phyloP scores from a whole-genome alignment of 2,329 filamentous ascomycete genomes.

The Fusarium mangiferae region DNA sequence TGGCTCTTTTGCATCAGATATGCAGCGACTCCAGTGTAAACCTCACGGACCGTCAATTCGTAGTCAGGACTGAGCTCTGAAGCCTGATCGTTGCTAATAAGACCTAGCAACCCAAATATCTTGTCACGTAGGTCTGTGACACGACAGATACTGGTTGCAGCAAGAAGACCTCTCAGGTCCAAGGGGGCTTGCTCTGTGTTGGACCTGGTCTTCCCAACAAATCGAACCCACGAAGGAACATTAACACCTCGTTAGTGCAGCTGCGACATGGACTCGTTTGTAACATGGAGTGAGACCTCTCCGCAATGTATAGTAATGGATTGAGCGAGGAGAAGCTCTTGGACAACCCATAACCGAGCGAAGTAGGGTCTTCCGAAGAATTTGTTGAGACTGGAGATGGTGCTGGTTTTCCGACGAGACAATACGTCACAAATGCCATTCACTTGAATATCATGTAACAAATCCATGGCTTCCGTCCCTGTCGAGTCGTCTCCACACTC shows the following conservation, averaged over 20 bases:
- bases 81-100: fast-evolving
- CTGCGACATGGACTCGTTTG: not conserved
- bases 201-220: fast-evolving
- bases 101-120: not conserved
- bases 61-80: not conserved
- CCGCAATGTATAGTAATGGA: fast-evolving
- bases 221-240: not conserved
- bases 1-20: fast-evolving
- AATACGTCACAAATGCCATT: fast-evolving
- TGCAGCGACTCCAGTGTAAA: not conserved
- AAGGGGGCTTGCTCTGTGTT: fast-evolving
- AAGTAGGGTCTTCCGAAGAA: not conserved
- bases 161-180: not conserved
- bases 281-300: fast-evolving
- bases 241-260: not conserved
- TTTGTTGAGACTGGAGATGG: fast-evolving
- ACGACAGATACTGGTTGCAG: fast-evolving
- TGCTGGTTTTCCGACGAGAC: fast-evolving
- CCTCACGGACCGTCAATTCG: not conserved
- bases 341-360: not conserved
- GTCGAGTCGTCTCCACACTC: fast-evolving
- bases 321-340: not conserved
- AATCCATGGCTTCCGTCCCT: fast-evolving
- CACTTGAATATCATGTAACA: fast-evolving
- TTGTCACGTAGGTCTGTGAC: not conserved